These are phyloP conservation scores for Periconia macrospinosa DNA, from an alignment of 2,329 filamentous ascomycete species.

Conservation along the genomic window DNA sequence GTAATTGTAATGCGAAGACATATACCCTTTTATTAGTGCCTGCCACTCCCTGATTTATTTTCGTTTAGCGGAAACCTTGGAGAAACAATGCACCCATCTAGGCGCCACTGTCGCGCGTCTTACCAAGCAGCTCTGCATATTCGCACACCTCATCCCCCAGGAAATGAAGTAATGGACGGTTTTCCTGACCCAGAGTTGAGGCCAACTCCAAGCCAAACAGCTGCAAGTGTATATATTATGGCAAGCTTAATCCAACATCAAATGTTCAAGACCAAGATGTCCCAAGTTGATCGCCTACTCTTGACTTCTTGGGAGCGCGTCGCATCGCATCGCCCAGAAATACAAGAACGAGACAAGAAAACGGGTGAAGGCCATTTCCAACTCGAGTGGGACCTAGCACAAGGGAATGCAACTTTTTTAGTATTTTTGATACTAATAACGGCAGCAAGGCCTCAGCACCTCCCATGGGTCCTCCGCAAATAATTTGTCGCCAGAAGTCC, in stretches of 20 bases:
- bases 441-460: too few species aligned
- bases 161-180: neutral
- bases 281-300: neutral
- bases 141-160: neutral
- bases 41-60: neutral
- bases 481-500: neutral
- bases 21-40: too few species aligned
- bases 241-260: slow-evolving; percentile 5
- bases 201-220: slow-evolving; percentile 8
- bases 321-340: neutral
- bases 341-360: neutral
- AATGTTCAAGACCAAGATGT: neutral
- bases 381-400: too few species aligned
- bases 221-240: neutral
- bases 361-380: neutral
- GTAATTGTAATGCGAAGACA: too few species aligned
- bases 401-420: too few species aligned
- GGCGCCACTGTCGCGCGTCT: neutral
- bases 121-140: neutral
- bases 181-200: slow-evolving; percentile 7
- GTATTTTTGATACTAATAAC: too few species aligned
- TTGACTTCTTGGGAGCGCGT: neutral
- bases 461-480: too few species aligned
- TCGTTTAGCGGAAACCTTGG: neutral
- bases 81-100: neutral